phyloP scores from a whole-genome alignment of 129 eudicot species.

The Heracleum sosnowskyi region DNA sequence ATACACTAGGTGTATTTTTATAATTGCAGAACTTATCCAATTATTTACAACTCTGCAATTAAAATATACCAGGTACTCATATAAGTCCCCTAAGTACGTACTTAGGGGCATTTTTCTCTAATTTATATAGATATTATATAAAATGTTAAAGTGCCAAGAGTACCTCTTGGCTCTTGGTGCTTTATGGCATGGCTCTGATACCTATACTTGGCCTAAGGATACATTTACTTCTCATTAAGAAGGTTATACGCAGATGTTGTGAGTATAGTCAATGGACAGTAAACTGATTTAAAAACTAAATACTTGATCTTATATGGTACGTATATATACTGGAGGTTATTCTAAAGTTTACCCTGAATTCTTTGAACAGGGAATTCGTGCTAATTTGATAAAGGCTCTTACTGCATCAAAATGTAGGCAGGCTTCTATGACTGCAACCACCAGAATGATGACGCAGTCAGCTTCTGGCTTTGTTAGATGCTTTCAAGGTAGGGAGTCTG shows the following conservation, averaged over 20 bases:
- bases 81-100: too few relatives aligned
- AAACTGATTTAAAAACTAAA: slow-evolving; percentile 3
- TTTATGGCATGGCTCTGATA: background rate
- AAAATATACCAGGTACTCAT: too few relatives aligned
- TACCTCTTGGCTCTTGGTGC: background rate
- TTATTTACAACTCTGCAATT: too few relatives aligned
- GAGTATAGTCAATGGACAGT: background rate
- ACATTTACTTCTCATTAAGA: background rate
- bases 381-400: slow-evolving; percentile 36
- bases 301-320: slow-evolving; percentile 6
- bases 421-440: slow-evolving; percentile 11
- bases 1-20: too few relatives aligned
- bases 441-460: slow-evolving; percentile 10
- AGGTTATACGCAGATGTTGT: background rate
- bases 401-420: slow-evolving; percentile 24
- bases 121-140: too few relatives aligned
- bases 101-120: too few relatives aligned
- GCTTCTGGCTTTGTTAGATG: slow-evolving; percentile 23
- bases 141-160: background rate
- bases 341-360: background rate
- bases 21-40: too few relatives aligned
- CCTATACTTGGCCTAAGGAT: background rate
- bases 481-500: slow-evolving; percentile 27
- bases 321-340: background rate
- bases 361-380: slow-evolving; percentile 36